These are phyloP conservation scores for Colletotrichum plurivorum DNA, from an alignment of 2,329 filamentous ascomycete species.

Conservation along the genomic window DNA sequence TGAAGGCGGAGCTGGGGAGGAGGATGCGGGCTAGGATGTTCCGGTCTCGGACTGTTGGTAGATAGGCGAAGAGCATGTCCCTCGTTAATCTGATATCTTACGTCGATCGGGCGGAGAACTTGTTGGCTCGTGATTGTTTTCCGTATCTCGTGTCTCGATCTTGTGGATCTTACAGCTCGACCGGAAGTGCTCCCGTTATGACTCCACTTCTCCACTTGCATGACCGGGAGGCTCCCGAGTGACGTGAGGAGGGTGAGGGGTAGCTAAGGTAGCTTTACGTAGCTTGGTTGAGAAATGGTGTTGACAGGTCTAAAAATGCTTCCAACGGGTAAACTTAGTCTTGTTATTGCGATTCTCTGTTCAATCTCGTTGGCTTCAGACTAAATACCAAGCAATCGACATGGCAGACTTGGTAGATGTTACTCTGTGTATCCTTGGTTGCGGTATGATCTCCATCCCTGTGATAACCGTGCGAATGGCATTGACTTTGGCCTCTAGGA, in stretches of 20 bases:
- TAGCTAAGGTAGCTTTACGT: conserved; percentile 4
- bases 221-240: conserved; percentile 9
- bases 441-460: conserved; percentile 26
- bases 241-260: conserved; percentile 21
- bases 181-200: conserved; percentile 25
- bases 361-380: no score
- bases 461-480: neutral
- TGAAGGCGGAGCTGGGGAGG: conserved; percentile 48
- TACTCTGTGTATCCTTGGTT: conserved; percentile 40
- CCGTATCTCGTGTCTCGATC: neutral
- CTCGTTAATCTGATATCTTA: conserved; percentile 23
- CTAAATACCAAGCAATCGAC: neutral
- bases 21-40: conserved; percentile 45
- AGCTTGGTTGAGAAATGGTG: neutral
- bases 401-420: conserved; percentile 16
- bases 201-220: conserved; percentile 11
- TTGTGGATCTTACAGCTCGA: neutral
- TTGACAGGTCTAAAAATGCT: no score
- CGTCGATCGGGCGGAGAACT: neutral
- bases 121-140: conserved; percentile 4
- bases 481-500: conserved; percentile 39
- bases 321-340: neutral
- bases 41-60: conserved; percentile 20
- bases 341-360: neutral
- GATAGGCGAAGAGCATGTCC: neutral